Evolutionary conservation across 257 asterid species (phyloP).

Genomic region (Paraleonurus japonicus): DNA sequence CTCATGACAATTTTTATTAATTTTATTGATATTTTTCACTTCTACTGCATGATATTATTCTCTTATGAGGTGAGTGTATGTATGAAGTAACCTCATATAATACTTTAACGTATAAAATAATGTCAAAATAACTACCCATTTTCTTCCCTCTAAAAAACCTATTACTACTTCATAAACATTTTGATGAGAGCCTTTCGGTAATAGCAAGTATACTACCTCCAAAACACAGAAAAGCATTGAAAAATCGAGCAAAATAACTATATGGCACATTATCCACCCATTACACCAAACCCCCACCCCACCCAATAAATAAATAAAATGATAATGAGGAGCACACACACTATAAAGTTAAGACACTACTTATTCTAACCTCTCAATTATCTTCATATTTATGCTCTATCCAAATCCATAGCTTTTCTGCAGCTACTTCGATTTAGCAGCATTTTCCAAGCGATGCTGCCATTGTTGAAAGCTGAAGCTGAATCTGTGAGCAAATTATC

Average conservation of each 20-base stretch:
- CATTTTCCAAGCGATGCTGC: background rate
- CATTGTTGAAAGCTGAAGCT: background rate
- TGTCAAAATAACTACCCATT: background rate
- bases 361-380: background rate
- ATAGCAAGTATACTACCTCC: background rate
- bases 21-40: no score
- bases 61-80: no score
- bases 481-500: background rate
- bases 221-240: background rate
- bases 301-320: no score
- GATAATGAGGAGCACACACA: background rate
- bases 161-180: background rate
- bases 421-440: background rate
- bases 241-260: background rate
- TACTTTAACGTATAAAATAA: no score
- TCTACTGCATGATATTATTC: no score
- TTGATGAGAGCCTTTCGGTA: background rate
- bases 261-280: background rate
- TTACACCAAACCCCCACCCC: background rate
- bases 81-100: no score
- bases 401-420: background rate
- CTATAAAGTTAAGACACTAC: background rate
- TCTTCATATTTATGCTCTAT: background rate
- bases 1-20: no score
- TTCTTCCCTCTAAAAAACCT: background rate